Percentiles rank a stretch among this genome's conserved stretches.
These are phyloP conservation scores for Rhododendron simsii DNA, from an alignment of 148 eudicot genomes.

Conservation along the genomic window DNA sequence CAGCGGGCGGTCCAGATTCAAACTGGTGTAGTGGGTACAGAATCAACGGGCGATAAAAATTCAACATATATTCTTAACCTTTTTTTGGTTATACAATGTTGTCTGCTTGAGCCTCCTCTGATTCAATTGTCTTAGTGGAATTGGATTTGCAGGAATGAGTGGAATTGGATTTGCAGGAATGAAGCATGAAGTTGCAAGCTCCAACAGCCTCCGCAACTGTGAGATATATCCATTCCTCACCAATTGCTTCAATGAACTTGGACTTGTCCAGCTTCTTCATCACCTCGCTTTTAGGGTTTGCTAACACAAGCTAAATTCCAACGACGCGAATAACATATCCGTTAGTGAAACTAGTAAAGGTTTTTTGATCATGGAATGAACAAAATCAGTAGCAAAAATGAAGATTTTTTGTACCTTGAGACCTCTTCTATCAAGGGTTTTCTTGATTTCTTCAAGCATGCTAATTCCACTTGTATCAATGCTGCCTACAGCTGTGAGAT, in stretches of 20 bases:
- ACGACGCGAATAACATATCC: neutral
- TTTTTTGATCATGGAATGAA: neutral
- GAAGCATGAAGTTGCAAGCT: slow-evolving; percentile 39
- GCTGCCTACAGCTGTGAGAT: slow-evolving; percentile 48
- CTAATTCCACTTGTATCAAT: slow-evolving; percentile 64
- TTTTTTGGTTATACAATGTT: slow-evolving; percentile 12
- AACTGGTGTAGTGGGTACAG: neutral
- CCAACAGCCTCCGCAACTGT: slow-evolving; percentile 52
- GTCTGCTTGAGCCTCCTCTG: neutral
- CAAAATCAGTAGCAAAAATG: neutral
- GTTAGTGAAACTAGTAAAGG: neutral
- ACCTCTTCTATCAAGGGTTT: slow-evolving; percentile 24
- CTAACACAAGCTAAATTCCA: slow-evolving; percentile 33
- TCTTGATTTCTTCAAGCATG: slow-evolving; percentile 48
- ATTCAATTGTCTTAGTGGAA: neutral
- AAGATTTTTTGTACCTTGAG: slow-evolving; percentile 27
- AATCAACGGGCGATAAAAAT: neutral
- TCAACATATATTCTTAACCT: neutral
- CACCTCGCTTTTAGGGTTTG: slow-evolving; percentile 59
- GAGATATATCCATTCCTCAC: slow-evolving; percentile 39
- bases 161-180: slow-evolving; percentile 18
- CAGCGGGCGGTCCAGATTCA: neutral
- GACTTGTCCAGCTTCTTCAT: slow-evolving; percentile 57
- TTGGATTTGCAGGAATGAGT: slow-evolving; percentile 23
- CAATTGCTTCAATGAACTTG: slow-evolving; percentile 26